phyloP scores from a whole-genome alignment of 495 filamentous ascomycete genomes.

The Aspergillus sclerotiicarbonarius region DNA sequence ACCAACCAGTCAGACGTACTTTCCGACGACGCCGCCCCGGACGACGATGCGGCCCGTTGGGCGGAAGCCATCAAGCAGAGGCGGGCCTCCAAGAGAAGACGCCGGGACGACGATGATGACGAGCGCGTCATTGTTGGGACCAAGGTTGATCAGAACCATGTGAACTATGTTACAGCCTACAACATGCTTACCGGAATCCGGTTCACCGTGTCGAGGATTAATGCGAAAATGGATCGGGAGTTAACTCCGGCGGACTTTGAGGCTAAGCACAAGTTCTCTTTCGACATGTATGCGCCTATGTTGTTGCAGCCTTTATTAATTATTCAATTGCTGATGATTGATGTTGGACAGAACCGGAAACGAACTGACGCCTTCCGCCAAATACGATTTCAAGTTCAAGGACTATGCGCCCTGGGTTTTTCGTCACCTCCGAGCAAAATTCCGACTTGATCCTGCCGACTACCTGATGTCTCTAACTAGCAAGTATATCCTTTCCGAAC shows the following conservation, averaged over 20 bases:
- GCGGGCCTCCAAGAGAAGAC: conserved; percentile 74
- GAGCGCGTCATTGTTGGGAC: conserved; percentile 94
- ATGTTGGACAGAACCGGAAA: conserved; percentile 72
- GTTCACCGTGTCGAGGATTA: conserved; percentile 92
- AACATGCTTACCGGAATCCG: conserved; percentile 99
- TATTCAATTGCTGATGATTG: conserved; percentile 16
- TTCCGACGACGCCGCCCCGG: conserved; percentile 77
- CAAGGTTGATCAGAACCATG: conserved; percentile 95
- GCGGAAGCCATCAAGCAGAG: conserved; percentile 90
- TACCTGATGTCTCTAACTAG: conserved; percentile 98
- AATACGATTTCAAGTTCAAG: conserved; percentile 99
- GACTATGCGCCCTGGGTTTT: conserved; percentile 99
- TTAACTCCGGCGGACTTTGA: conserved; percentile 88
- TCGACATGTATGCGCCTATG: conserved; percentile 80
- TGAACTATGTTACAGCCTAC: conserved; percentile 97
- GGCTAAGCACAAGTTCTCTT: conserved; percentile 93
- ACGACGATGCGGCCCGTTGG: conserved; percentile 89
- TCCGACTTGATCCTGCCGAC: conserved; percentile 91
- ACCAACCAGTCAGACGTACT: conserved; percentile 81
- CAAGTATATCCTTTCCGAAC: conserved; percentile 97
- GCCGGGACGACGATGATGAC: conserved; percentile 87
- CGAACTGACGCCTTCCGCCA: conserved; percentile 94
- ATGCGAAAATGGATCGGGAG: conserved; percentile 91
- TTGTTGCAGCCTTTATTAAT: not conserved
- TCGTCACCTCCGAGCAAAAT: conserved; percentile 83